Percentiles rank a stretch among this genome's conserved stretches.
phyloP scores from a whole-genome alignment of 164 flowering plant species.

The Macadamia integrifolia region DNA sequence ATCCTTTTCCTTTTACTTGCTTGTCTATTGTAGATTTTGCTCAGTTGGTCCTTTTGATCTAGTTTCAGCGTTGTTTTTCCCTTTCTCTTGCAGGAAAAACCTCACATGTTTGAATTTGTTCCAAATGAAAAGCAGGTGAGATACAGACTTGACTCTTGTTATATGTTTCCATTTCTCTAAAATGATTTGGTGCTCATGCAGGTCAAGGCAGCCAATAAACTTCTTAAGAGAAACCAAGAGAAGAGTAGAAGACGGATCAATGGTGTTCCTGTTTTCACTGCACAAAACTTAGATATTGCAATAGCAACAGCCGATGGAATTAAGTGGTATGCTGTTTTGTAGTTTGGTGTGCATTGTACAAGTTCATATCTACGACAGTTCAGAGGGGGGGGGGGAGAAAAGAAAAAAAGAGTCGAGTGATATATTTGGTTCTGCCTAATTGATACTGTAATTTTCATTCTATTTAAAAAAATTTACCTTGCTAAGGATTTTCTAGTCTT shows the following conservation, averaged over 20 bases:
- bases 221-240: slow-evolving; percentile 51
- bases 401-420: too few species aligned
- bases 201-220: slow-evolving; percentile 89
- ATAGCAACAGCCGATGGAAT: slow-evolving; percentile 83
- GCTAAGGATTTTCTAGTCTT: neutral
- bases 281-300: slow-evolving; percentile 91
- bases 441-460: neutral
- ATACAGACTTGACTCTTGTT: slow-evolving; percentile 4
- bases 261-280: slow-evolving; percentile 94
- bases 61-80: slow-evolving; percentile 2
- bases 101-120: slow-evolving; percentile 85
- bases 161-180: neutral
- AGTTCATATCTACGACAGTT: neutral
- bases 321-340: slow-evolving; percentile 56
- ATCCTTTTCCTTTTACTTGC: neutral
- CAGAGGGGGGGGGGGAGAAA: too few species aligned
- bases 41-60: neutral
- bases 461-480: neutral
- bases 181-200: slow-evolving; percentile 21
- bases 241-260: slow-evolving; percentile 42
- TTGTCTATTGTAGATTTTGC: neutral
- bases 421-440: neutral
- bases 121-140: slow-evolving; percentile 84
- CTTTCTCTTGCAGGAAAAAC: slow-evolving; percentile 72
- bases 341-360: neutral